Conservation (phyloP, 2,329 filamentous ascomycete species). For the Meredithiella fracta region DNA sequence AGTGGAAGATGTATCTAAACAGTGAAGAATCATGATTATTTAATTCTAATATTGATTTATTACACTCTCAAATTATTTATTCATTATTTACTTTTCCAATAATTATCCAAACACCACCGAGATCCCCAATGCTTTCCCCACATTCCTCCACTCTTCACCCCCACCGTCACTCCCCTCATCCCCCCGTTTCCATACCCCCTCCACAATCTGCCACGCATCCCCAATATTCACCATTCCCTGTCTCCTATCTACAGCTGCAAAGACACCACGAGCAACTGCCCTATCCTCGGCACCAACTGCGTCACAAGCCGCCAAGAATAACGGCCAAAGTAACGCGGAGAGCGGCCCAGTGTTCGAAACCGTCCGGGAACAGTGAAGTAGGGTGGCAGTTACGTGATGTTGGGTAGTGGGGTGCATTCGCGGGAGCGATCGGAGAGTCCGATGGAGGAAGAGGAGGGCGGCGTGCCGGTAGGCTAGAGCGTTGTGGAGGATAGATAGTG, state of each 20-base stretch:
- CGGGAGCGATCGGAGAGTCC: constrained; percentile 33
- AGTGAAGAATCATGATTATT: neutral
- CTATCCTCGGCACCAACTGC: constrained; percentile 34
- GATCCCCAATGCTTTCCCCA: constrained; percentile 42
- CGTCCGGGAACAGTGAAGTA: constrained; percentile 38
- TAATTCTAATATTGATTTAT: neutral
- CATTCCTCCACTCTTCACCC: constrained; percentile 29
- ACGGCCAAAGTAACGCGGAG: constrained; percentile 46
- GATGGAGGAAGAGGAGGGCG: constrained; percentile 40
- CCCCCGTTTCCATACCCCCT: constrained; percentile 43
- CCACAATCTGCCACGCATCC: constrained; percentile 42
- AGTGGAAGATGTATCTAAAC: neutral
- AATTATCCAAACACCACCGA: constrained; percentile 41
- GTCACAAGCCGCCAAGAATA: constrained; percentile 51
- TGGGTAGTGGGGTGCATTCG: constrained; percentile 36
- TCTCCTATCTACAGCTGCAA: constrained; percentile 35
- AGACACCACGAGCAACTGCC: constrained; percentile 33
- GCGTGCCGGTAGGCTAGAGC: constrained; percentile 44
- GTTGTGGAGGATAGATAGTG: constrained; percentile 41
- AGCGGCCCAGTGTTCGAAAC: constrained; percentile 41
- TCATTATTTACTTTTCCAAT: neutral
- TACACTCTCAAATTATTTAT: neutral
- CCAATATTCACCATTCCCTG: constrained; percentile 52
- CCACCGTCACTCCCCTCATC: neutral
- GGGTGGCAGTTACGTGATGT: constrained; percentile 32